phyloP scores from a whole-genome alignment of 2,329 filamentous ascomycete genomes.

The Fusarium abutilonis region DNA sequence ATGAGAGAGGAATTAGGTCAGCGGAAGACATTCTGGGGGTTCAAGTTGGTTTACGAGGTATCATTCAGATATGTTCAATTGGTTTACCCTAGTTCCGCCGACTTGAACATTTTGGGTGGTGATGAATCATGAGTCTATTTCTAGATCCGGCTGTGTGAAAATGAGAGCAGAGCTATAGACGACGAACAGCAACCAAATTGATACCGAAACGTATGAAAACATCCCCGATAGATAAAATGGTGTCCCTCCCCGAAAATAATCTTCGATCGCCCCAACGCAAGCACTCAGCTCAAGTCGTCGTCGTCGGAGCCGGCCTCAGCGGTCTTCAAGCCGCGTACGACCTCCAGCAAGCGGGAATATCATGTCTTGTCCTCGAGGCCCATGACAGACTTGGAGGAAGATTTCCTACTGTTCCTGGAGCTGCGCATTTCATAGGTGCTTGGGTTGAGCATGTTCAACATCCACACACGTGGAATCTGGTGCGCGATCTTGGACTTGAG shows the following conservation, averaged over 20 bases:
- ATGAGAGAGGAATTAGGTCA: neutral
- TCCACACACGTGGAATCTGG: constrained; percentile 11
- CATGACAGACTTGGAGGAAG: constrained; percentile 30
- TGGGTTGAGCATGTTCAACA: constrained; percentile 39
- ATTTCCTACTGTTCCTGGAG: constrained; percentile 21
- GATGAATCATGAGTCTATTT: neutral
- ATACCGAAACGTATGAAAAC: neutral
- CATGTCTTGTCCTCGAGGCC: constrained; percentile 40
- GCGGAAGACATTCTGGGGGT: neutral
- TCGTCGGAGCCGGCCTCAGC: constrained; percentile 42
- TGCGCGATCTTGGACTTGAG: constrained; percentile 16
- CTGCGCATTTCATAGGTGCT: constrained; percentile 33
- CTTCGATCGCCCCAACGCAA: neutral
- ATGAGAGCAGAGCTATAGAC: neutral
- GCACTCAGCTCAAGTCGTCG: constrained; percentile 38
- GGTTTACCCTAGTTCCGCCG: neutral
- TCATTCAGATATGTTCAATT: no score
- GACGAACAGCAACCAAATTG: neutral
- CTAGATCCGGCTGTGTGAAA: neutral
- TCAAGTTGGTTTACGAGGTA: neutral
- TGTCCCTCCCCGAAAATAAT: neutral
- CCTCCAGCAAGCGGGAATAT: constrained; percentile 38
- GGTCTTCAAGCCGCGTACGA: constrained; percentile 41
- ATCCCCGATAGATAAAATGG: neutral
- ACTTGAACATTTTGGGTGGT: neutral